Evolutionary conservation across 2,329 filamentous ascomycete species (phyloP).

Genomic region (Bisporella sp.): DNA sequence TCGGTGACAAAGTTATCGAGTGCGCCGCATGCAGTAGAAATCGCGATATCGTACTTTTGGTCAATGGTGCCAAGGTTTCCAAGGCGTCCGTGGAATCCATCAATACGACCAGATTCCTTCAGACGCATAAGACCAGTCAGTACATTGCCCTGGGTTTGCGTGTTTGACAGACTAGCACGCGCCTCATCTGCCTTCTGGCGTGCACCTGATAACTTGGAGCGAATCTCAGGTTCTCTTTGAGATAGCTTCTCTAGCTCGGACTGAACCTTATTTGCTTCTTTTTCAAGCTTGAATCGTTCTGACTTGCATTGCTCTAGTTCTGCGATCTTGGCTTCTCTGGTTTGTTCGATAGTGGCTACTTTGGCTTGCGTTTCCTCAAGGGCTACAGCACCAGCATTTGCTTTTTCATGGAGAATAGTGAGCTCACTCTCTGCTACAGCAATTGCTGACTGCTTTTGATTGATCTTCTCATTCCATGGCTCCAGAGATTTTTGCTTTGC

Average conservation of each 20-base stretch:
- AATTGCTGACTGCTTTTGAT: constrained; percentile 88
- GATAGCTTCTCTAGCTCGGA: constrained; percentile 66
- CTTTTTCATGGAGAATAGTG: constrained; percentile 82
- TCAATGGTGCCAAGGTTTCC: constrained; percentile 94
- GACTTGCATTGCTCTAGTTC: constrained; percentile 72
- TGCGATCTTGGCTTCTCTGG: constrained; percentile 60
- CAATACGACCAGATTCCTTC: constrained; percentile 92
- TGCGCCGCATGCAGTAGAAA: constrained; percentile 87
- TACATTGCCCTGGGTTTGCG: constrained; percentile 89
- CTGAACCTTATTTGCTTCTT: constrained; percentile 66
- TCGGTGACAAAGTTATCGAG: constrained; percentile 97
- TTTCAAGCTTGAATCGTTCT: constrained; percentile 65
- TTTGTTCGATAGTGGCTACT: constrained; percentile 64
- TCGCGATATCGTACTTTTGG: constrained; percentile 91
- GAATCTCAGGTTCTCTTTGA: constrained; percentile 73
- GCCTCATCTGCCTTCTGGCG: constrained; percentile 96
- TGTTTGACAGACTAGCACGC: constrained; percentile 79
- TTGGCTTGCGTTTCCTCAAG: constrained; percentile 79
- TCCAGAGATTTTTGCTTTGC: constrained; percentile 89
- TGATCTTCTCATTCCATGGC: constrained; percentile 96
- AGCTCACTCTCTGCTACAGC: constrained; percentile 93
- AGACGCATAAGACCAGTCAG: constrained; percentile 87
- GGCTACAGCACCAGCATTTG: constrained; percentile 78
- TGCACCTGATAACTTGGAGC: constrained; percentile 78
- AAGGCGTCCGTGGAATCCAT: constrained; percentile 91